Base-by-base conservation (phyloP, 2,329 filamentous ascomycete genomes). In the Cercospora sp. region DNA sequence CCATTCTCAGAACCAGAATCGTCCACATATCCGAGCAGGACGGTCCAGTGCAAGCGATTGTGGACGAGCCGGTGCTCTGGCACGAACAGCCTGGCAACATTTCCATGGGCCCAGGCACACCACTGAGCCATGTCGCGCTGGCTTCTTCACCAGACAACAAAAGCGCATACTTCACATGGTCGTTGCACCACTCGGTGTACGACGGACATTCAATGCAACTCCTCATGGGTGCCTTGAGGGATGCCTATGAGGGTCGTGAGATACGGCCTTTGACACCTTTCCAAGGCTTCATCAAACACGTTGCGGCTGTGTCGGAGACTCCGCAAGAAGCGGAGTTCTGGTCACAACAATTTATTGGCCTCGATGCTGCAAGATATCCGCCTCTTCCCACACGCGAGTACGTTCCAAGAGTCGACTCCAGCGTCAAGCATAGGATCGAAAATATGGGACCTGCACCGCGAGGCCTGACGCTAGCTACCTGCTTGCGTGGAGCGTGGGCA, bases 401-500 rank as follows among this genome's bases (percentile, higher is more conserved):
- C 40, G 18, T 40, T 6, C 58, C 58, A 40, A 36, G 58, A 26
- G 58, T 40, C 5, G 31, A 60, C 58, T 36, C 58, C 31, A 23
- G 13, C 10, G 30, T 42, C 30, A 42, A 26, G 33, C 30, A 26
- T 33, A 26, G 16, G 4, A 40, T 60, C 30, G 12, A 40, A 5
- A 26, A 28, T 8, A 45, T 60, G 31, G 33, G 33, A 23, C 9
- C 33, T 20, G 6, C 58, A 28, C 58, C 58, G 12, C 31, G 9
- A 42, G 26, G 26, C 3, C 60, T 71, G 60, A 65, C 60, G 1
- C 40, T 48, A 2, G 45, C 63, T 18, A 64, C 60, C 16, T 51
- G 42, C 10, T n/a, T 71, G 13, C 33, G 64, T 12, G 60, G 62
- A 20, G 62, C 69, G 6, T 71, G 64, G 69, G 64, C 67, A 18